Conservation (phyloP, 140 eudicot genomes). For the Oenanthe javanica region DNA sequence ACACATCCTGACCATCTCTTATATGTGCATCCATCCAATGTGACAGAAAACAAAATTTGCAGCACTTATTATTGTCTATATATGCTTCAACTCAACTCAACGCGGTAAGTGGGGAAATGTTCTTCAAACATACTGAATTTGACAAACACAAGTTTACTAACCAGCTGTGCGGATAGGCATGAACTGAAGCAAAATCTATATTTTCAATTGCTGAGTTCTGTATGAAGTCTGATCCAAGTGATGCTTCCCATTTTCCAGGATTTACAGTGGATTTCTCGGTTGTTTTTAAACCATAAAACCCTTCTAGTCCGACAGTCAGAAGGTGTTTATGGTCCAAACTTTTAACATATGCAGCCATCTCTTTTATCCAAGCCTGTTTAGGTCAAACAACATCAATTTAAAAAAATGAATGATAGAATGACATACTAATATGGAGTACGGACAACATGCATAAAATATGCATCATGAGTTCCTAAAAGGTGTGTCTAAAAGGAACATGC, state of each 20-base stretch:
- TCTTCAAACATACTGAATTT: not conserved
- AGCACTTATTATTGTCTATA: not conserved
- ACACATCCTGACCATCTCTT: constrained; percentile 9
- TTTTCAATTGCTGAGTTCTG: constrained; percentile 26
- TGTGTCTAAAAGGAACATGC: not conserved
- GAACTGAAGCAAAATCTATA: constrained; percentile 51
- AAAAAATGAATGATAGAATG: not conserved
- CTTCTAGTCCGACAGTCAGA: constrained; percentile 49
- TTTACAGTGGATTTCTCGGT: constrained; percentile 19
- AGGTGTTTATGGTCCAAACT: constrained; percentile 39
- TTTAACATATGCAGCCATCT: constrained; percentile 40
- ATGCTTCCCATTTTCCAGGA: constrained; percentile 43
- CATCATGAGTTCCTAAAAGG: too few relatives aligned
- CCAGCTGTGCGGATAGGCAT: constrained; percentile 44
- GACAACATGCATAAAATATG: too few relatives aligned
- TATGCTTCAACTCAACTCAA: not conserved
- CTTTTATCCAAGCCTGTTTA: constrained; percentile 38
- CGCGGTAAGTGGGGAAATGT: not conserved
- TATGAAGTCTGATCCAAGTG: constrained; percentile 39
- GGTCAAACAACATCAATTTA: not conserved
- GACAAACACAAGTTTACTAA: constrained; percentile 5
- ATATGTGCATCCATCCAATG: constrained; percentile 19
- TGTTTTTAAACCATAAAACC: constrained; percentile 29
- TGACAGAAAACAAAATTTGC: not conserved
- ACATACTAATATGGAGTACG: too few relatives aligned